A percentile compares a stretch with the other conserved stretches of the same genome.
Evolutionary conservation across 2,329 filamentous ascomycete genomes (phyloP).

Genomic region (Bimuria novae-zelandiae): DNA sequence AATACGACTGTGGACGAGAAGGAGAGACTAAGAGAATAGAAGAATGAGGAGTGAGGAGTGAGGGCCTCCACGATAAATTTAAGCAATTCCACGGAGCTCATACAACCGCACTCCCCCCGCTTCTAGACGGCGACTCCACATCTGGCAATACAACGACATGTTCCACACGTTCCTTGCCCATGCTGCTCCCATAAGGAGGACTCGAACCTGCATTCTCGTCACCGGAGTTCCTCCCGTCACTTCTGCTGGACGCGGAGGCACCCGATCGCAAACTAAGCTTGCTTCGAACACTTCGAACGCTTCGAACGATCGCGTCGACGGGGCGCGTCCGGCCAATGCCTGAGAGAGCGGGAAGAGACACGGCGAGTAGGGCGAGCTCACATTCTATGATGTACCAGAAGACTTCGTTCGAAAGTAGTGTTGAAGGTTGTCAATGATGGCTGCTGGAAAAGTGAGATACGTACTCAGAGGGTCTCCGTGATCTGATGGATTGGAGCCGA

Average conservation of each 20-base stretch:
- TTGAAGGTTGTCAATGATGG: background rate
- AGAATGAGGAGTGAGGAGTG: too few relatives aligned
- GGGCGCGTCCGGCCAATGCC: background rate
- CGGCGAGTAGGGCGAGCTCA: conserved; percentile 4
- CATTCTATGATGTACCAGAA: conserved; percentile 12
- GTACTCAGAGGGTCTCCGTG: conserved; percentile 6
- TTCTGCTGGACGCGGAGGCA: background rate
- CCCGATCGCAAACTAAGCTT: conserved; percentile 1
- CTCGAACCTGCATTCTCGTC: background rate
- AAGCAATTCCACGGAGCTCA: too few relatives aligned
- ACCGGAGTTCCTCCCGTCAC: background rate
- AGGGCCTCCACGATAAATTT: too few relatives aligned
- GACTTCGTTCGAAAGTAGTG: conserved; percentile 8
- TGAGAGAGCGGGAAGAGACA: conserved; percentile 10
- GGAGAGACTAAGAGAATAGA: too few relatives aligned
- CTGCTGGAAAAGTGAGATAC: background rate
- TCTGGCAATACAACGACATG: background rate
- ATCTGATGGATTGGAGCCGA: background rate
- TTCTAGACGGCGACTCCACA: conserved; percentile 38
- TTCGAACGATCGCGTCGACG: conserved; percentile 7
- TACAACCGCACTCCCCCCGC: too few relatives aligned
- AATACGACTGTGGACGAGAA: too few relatives aligned
- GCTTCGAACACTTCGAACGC: conserved; percentile 3
- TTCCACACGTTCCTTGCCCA: background rate
- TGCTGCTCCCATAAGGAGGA: background rate